phyloP scores from a whole-genome alignment of 2,329 filamentous ascomycete genomes.

The Scopulariopsis brevicaulis region DNA sequence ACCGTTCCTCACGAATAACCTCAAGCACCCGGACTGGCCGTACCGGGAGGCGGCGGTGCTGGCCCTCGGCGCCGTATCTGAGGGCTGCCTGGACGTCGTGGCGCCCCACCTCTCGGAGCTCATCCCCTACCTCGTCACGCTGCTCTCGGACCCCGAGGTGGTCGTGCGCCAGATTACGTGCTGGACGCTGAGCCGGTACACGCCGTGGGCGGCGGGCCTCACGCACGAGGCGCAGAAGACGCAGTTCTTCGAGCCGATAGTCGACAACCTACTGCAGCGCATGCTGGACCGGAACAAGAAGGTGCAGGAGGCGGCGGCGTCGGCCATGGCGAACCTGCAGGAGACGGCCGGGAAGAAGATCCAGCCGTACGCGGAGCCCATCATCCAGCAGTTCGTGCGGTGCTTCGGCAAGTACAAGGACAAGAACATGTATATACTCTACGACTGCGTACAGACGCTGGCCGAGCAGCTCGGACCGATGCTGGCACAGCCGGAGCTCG shows the following conservation, averaged over 20 bases:
- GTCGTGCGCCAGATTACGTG: constrained; percentile 95
- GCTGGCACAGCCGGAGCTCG: constrained; percentile 70
- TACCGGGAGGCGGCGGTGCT: constrained; percentile 90
- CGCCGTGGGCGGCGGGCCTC: constrained; percentile 77
- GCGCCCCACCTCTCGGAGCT: constrained; percentile 83
- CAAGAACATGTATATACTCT: constrained; percentile 96
- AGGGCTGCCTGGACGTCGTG: constrained; percentile 85
- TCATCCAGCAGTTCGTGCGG: constrained; percentile 80
- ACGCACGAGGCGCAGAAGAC: constrained; percentile 54
- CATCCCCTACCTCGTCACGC: constrained; percentile 77
- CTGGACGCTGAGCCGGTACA: constrained; percentile 93
- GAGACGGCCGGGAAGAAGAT: constrained; percentile 79
- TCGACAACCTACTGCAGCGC: constrained; percentile 86
- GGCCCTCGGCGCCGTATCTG: constrained; percentile 85
- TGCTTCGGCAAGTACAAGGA: constrained; percentile 97
- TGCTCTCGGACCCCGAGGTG: constrained; percentile 75
- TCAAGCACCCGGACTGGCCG: constrained; percentile 82
- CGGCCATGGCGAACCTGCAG: constrained; percentile 90
- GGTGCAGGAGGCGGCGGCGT: constrained; percentile 92
- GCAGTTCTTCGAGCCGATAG: constrained; percentile 84
- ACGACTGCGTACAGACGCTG: constrained; percentile 95
- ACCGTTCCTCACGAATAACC: constrained; percentile 82
- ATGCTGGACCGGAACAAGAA: constrained; percentile 98
- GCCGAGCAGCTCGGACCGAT: constrained; percentile 81
- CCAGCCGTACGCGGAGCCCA: constrained; percentile 77